Percentiles rank a stretch among this genome's conserved stretches.
phyloP scores from a whole-genome alignment of 2,329 filamentous ascomycete genomes.

The Monilinia vaccinii-corymbosi region DNA sequence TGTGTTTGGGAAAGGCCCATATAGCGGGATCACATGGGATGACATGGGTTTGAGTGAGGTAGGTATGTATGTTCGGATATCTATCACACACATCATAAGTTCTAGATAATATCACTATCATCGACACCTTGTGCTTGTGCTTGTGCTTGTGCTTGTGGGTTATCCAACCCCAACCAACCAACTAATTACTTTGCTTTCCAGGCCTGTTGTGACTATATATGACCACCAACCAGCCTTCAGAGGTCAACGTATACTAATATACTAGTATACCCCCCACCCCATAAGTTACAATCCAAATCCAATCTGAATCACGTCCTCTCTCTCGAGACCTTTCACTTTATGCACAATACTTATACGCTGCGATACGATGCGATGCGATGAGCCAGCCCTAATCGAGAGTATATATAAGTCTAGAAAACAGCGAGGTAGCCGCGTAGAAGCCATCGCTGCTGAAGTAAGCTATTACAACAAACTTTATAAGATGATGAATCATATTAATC shows the following conservation, averaged over 20 bases:
- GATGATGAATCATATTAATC: neutral
- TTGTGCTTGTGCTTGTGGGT: too few relatives aligned
- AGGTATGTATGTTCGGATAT: too few relatives aligned
- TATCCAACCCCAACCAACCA: too few relatives aligned
- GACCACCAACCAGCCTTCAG: neutral
- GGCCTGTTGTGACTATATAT: too few relatives aligned
- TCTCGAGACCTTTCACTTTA: slow-evolving; percentile 81
- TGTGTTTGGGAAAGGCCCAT: too few relatives aligned
- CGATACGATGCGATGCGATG: too few relatives aligned
- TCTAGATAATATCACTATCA: neutral
- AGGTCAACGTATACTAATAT: neutral
- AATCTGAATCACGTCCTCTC: slow-evolving; percentile 51
- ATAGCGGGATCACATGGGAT: too few relatives aligned
- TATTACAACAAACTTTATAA: neutral
- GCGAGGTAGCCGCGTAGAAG: neutral
- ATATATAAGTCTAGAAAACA: neutral
- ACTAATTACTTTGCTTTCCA: neutral
- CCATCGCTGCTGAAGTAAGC: neutral
- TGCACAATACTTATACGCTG: slow-evolving; percentile 78
- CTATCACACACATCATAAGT: slow-evolving; percentile 12
- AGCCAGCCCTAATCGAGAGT: slow-evolving; percentile 32
- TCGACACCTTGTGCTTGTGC: too few relatives aligned
- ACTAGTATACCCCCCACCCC: too few relatives aligned
- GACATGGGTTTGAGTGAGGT: too few relatives aligned
- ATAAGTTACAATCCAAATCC: slow-evolving; percentile 6